Evolutionary conservation across 768 basidiomycete genomes (phyloP).

Genomic region (Amanita pallidorosea): DNA sequence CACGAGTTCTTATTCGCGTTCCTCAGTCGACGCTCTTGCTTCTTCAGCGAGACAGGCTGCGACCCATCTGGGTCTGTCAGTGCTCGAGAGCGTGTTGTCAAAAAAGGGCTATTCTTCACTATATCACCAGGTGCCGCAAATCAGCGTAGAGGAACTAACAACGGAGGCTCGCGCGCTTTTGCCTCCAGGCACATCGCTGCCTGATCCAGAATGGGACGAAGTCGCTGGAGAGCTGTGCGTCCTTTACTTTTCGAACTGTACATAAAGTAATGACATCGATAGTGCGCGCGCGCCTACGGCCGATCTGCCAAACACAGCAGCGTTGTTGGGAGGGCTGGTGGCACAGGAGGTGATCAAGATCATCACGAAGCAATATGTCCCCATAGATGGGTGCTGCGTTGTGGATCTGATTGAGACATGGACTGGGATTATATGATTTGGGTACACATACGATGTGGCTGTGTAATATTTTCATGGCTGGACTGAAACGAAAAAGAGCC

Average conservation of each 20-base stretch:
- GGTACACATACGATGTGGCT: slow-evolving; percentile 5
- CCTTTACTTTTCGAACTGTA: background rate
- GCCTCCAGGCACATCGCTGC: slow-evolving; percentile 37
- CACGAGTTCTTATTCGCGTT: background rate
- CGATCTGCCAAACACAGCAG: slow-evolving; percentile 88
- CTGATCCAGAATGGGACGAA: slow-evolving; percentile 38
- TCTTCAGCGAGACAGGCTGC: slow-evolving; percentile 43
- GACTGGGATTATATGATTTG: slow-evolving; percentile 39
- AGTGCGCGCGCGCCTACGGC: slow-evolving; percentile 75
- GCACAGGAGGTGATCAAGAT: slow-evolving; percentile 98
- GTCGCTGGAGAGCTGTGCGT: slow-evolving; percentile 76
- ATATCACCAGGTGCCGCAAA: slow-evolving; percentile 11
- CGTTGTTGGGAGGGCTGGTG: slow-evolving; percentile 86
- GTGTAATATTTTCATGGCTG: slow-evolving; percentile 12
- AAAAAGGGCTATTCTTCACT: slow-evolving; percentile 17
- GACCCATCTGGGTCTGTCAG: slow-evolving; percentile 68
- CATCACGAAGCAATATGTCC: slow-evolving; percentile 92
- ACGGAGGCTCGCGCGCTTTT: slow-evolving; percentile 39
- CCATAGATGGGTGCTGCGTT: slow-evolving; percentile 75
- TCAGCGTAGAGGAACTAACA: slow-evolving; percentile 36
- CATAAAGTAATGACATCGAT: background rate
- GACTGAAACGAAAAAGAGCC: slow-evolving; percentile 17
- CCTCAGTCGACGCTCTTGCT: slow-evolving; percentile 28
- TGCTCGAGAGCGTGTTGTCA: slow-evolving; percentile 15
- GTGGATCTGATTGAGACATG: slow-evolving; percentile 77